These are phyloP conservation scores for Spergularia marina DNA, from an alignment of 148 eudicot species.

Conservation along the genomic window DNA sequence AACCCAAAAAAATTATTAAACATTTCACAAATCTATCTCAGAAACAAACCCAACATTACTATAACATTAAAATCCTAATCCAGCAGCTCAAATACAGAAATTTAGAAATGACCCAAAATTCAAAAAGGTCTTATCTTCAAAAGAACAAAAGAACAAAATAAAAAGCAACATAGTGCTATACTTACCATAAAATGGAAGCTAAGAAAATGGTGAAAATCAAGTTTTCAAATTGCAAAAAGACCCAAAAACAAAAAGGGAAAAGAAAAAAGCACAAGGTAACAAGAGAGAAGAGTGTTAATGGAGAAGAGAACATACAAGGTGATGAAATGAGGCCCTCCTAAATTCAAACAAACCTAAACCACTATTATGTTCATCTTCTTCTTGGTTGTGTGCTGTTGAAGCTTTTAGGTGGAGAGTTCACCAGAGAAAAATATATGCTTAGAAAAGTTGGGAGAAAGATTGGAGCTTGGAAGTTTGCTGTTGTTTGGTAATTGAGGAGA, in stretches of 20 bases:
- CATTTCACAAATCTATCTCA: constrained; percentile 27
- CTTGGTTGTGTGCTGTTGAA: constrained; percentile 13
- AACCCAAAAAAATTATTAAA: not conserved
- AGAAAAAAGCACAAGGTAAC: constrained; percentile 39
- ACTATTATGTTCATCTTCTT: constrained; percentile 22
- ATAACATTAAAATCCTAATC: constrained; percentile 15
- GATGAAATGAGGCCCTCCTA: constrained; percentile 27
- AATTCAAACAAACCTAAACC: constrained; percentile 57
- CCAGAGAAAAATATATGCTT: constrained; percentile 7
- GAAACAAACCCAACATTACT: constrained; percentile 22
- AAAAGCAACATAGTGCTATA: not conserved
- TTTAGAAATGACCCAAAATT: not conserved
- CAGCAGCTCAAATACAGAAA: not conserved
- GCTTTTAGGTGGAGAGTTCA: constrained; percentile 18
- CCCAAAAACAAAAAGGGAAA: constrained; percentile 19
- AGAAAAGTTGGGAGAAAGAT: constrained; percentile 14
- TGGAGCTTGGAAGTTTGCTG: constrained; percentile 31
- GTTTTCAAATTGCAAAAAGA: constrained; percentile 21
- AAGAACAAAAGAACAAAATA: constrained; percentile 12
- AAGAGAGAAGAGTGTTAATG: constrained; percentile 40
- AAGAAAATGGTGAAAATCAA: not conserved
- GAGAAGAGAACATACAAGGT: constrained; percentile 35
- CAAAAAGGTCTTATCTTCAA: constrained; percentile 13
- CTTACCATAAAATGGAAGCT: constrained; percentile 18
- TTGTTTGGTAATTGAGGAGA: constrained; percentile 19